Base-by-base conservation (phyloP, 2,329 filamentous ascomycete genomes). In the Pseudocercospora crystallina region DNA sequence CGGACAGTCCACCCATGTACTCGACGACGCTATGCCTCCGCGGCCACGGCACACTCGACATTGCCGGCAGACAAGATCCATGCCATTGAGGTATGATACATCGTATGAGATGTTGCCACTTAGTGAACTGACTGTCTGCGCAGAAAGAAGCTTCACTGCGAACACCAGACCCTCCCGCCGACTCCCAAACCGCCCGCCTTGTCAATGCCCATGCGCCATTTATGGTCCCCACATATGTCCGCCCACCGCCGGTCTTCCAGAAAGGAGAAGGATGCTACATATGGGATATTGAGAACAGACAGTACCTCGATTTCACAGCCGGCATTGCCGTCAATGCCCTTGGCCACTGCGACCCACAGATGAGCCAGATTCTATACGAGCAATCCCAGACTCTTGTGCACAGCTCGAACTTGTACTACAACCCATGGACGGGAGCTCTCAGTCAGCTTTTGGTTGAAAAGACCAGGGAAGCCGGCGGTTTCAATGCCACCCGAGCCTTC, bases 161-260 rank as follows among this genome's bases (percentile, higher is more conserved):
- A 8, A 89, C 86, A 60, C 80, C 87, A 42, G 90, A 95, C 65
- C 89, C 90, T 32, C 66, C 83, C 11, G 64, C 81, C 41, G 86
- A 90, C 70, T 94, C 90, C 1, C 76, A 83, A 62, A 95, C 89
- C 58, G 81, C 84, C 31, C 80, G 84, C 29, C 80, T 96, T 53
- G 82, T 96, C 58, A 79, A 83, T 60, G 82, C 89, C 54, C 84
- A 90, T 64, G 80, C 85, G 30, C 87, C 88, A 2, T 97, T 85
- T 73, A 97, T 99, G 92, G 88, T 99, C 26, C 86, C 90, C 2
- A 99, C 94, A 46, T 99, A 99, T 72, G 84, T 90, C 45, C 89
- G 94, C 20, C 92, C 94, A 42, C 80, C 87, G 38, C 90, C 90
- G 2, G 88, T 97, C 66, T 96, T 99, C 71, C 84, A 90, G 51